These are phyloP conservation scores for Kalmanozyma brasiliensis DNA, from an alignment of 1,284 basidiomycete species.

Conservation along the genomic window DNA sequence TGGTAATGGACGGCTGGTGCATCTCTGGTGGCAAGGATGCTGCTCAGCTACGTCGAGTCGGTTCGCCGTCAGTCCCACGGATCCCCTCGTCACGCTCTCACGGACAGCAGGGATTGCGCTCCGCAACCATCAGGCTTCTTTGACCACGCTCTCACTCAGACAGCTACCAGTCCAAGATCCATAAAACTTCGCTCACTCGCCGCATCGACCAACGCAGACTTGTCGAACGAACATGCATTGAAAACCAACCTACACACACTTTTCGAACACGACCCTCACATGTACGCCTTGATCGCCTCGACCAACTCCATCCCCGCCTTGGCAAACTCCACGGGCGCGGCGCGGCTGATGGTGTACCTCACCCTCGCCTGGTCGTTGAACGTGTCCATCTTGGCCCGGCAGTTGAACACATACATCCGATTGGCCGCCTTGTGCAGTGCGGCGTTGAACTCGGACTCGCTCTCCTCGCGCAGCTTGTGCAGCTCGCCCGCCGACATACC, in stretches of 20 bases:
- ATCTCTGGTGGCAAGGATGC: no score
- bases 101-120: no score
- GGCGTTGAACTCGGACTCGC: slow-evolving; percentile 75
- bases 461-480: slow-evolving; percentile 76
- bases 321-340: slow-evolving; percentile 55
- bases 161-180: no score
- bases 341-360: slow-evolving; percentile 61
- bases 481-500: slow-evolving; percentile 84
- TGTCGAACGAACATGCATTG: neutral
- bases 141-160: no score
- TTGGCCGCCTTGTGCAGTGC: slow-evolving; percentile 78
- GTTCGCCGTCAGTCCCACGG: no score
- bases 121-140: no score
- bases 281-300: slow-evolving; percentile 54
- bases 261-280: no score
- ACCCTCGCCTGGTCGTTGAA: slow-evolving; percentile 63
- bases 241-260: neutral
- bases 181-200: no score
- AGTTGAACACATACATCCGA: slow-evolving; percentile 82
- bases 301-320: slow-evolving; percentile 62
- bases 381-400: slow-evolving; percentile 77
- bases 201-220: neutral
- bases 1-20: no score
- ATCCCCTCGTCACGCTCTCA: no score
- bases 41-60: no score